These are phyloP conservation scores for Termitomyces sp. DNA, from an alignment of 768 basidiomycete genomes.

Conservation along the genomic window DNA sequence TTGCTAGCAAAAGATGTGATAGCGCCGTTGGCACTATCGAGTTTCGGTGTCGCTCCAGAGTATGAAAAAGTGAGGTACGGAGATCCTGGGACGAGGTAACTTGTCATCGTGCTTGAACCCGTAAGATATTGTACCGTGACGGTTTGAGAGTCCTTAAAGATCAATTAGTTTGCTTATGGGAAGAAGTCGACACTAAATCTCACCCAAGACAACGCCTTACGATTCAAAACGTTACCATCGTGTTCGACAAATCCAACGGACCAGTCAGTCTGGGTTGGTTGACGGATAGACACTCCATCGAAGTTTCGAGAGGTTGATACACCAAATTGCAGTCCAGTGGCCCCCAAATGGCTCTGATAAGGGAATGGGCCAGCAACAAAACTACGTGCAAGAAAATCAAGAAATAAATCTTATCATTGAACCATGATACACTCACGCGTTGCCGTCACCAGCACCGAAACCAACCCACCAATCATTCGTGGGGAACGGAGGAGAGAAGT, in stretches of 20 bases:
- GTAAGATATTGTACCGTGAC: constrained; percentile 31
- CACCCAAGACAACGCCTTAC: constrained; percentile 28
- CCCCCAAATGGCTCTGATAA: constrained; percentile 21
- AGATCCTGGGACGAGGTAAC: constrained; percentile 26
- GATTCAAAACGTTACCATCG: constrained; percentile 22
- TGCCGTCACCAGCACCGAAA: constrained; percentile 21
- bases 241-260: constrained; percentile 24
- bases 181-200: neutral
- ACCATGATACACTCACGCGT: constrained; percentile 12
- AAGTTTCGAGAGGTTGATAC: constrained; percentile 23
- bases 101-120: constrained; percentile 23
- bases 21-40: constrained; percentile 23
- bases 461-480: constrained; percentile 31
- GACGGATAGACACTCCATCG: constrained; percentile 26
- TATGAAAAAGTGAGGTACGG: constrained; percentile 28
- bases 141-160: constrained; percentile 23
- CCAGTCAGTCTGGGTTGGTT: constrained; percentile 27
- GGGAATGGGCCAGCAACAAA: constrained; percentile 26
- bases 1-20: constrained; percentile 24
- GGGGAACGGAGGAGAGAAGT: constrained; percentile 25
- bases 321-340: constrained; percentile 23
- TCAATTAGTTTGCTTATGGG: neutral
- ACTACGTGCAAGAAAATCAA: constrained; percentile 7
- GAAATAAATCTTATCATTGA: neutral
- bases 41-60: constrained; percentile 22